Conservation (phyloP, 2,329 filamentous ascomycete genomes). For the Botryosphaeria dothidea region DNA sequence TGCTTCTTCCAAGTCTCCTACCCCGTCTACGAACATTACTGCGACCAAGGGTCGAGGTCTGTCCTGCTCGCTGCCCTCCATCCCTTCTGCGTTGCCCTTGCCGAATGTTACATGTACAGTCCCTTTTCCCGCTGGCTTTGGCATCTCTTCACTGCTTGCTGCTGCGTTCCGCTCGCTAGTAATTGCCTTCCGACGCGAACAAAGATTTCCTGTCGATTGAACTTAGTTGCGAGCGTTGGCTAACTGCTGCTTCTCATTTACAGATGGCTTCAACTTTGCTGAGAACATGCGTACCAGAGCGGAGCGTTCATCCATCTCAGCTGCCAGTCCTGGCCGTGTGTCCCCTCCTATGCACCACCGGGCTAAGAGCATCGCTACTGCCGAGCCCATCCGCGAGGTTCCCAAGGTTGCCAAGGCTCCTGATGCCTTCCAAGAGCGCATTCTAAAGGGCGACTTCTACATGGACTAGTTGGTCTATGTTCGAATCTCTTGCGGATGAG, state of each 20-base stretch:
- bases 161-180: background rate
- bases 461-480: slow-evolving; percentile 69
- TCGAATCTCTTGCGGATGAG: background rate
- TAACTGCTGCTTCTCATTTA: slow-evolving; percentile 61
- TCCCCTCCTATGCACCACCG: slow-evolving; percentile 56
- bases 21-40: slow-evolving; percentile 46
- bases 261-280: slow-evolving; percentile 96
- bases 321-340: slow-evolving; percentile 43
- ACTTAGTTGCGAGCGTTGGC: slow-evolving; percentile 54
- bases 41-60: slow-evolving; percentile 59
- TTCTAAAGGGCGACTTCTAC: slow-evolving; percentile 96
- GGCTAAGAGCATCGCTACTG: slow-evolving; percentile 66
- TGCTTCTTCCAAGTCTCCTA: slow-evolving; percentile 46
- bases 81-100: slow-evolving; percentile 17
- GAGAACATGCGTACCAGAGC: slow-evolving; percentile 92
- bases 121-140: slow-evolving; percentile 30
- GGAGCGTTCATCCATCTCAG: slow-evolving; percentile 68
- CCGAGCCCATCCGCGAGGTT: slow-evolving; percentile 57
- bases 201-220: background rate
- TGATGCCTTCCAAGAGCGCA: slow-evolving; percentile 94
- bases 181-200: background rate
- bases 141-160: background rate
- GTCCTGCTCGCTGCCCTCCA: slow-evolving; percentile 48
- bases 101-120: slow-evolving; percentile 26
- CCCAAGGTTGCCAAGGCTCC: slow-evolving; percentile 64